A percentile compares a stretch with the other conserved stretches of the same genome.
phyloP scores from a whole-genome alignment of 2,329 filamentous ascomycete species.

The Aspergillus sp. region DNA sequence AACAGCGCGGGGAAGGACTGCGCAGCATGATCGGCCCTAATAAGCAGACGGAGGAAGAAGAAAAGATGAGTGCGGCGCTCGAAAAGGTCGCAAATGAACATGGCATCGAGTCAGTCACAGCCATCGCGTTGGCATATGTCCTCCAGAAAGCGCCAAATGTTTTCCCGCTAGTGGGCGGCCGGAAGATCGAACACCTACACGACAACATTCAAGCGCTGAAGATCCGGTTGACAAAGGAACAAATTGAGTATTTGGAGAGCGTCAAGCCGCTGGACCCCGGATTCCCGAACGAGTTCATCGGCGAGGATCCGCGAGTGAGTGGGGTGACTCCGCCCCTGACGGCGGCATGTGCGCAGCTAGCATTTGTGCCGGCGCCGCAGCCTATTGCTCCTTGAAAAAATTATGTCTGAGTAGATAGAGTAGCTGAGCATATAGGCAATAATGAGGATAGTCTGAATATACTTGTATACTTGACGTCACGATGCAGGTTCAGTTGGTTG shows the following conservation, averaged over 20 bases:
- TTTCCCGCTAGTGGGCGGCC: constrained; percentile 70
- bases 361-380: constrained; percentile 18
- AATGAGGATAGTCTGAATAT: background rate
- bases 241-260: constrained; percentile 65
- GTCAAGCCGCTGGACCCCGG: constrained; percentile 63
- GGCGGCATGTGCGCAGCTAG: constrained; percentile 12
- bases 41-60: constrained; percentile 50
- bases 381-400: constrained; percentile 12
- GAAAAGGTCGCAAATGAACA: constrained; percentile 60
- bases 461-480: background rate
- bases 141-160: constrained; percentile 71
- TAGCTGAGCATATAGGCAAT: background rate
- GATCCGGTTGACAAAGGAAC: constrained; percentile 54
- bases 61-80: constrained; percentile 56
- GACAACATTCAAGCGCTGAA: constrained; percentile 27
- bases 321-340: constrained; percentile 11
- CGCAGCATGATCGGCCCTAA: constrained; percentile 30
- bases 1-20: constrained; percentile 43
- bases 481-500: background rate
- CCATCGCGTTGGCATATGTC: constrained; percentile 70
- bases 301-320: constrained; percentile 24
- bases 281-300: constrained; percentile 64
- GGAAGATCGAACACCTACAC: constrained; percentile 66
- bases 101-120: constrained; percentile 56
- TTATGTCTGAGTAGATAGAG: background rate